A percentile compares a stretch with the other conserved stretches of the same genome.
Conservation (phyloP, 2,329 filamentous ascomycete genomes). For the Trichoderma sp. region DNA sequence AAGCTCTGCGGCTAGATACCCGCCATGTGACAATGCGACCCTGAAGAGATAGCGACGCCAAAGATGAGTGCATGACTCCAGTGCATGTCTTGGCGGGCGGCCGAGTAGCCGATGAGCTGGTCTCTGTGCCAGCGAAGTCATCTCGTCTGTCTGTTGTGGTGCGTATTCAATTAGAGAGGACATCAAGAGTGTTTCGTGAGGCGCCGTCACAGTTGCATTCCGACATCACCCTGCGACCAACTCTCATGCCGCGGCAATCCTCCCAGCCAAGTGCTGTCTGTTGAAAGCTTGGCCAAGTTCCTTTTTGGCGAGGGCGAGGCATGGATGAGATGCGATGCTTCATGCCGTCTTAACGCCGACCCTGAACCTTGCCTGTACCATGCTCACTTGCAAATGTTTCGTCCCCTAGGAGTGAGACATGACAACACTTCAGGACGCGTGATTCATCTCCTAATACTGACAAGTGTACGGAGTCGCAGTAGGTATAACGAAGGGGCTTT, state of each 20-base stretch:
- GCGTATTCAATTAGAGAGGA: neutral
- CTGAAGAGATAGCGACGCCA: neutral
- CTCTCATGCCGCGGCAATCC: neutral
- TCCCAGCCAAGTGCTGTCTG: neutral
- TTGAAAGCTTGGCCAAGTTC: neutral
- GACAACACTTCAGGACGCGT: neutral
- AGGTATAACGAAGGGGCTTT: neutral
- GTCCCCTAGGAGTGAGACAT: neutral
- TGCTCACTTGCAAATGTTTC: neutral
- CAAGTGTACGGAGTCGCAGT: neutral
- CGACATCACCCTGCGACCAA: neutral
- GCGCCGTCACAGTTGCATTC: neutral
- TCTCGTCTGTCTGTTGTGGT: neutral
- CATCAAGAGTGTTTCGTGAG: neutral
- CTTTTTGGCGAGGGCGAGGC: constrained; percentile 4
- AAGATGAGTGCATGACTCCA: constrained; percentile 14
- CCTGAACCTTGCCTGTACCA: neutral
- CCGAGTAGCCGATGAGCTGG: constrained; percentile 13
- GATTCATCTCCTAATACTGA: neutral
- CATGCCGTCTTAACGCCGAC: neutral
- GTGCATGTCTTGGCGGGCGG: constrained; percentile 9
- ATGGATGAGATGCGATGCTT: neutral
- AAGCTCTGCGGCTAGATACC: constrained; percentile 5
- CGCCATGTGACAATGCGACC: constrained; percentile 12
- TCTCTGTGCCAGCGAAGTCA: neutral